A percentile compares a stretch with the other conserved stretches of the same genome.
These are phyloP conservation scores for Termitomyces sp. DNA, from an alignment of 768 basidiomycete genomes.

Conservation along the genomic window DNA sequence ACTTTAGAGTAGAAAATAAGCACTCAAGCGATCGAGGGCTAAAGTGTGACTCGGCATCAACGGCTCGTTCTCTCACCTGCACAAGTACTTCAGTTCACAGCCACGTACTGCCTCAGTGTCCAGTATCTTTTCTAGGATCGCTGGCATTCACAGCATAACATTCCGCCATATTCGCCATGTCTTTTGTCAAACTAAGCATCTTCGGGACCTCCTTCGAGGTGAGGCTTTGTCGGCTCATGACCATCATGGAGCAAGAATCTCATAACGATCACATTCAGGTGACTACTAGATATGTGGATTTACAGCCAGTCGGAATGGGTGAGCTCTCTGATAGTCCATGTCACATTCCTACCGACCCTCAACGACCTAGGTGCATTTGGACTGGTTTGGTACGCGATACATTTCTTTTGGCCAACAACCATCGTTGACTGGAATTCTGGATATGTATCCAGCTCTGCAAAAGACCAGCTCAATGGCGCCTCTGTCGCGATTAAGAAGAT, in stretches of 20 bases:
- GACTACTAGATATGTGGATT: constrained; percentile 97
- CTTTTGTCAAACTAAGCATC: constrained; percentile 97
- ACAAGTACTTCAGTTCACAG: background rate
- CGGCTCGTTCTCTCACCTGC: background rate
- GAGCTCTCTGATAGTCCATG: constrained; percentile 21
- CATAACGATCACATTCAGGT: constrained; percentile 46
- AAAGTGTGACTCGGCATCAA: background rate
- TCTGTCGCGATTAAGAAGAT: constrained; percentile 99
- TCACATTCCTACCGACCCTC: background rate
- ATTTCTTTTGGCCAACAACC: background rate
- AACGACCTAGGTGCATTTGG: constrained; percentile 78
- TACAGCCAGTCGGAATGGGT: constrained; percentile 99
- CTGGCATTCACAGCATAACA: background rate
- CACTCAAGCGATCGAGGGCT: background rate
- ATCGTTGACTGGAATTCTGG: background rate
- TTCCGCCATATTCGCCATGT: constrained; percentile 41
- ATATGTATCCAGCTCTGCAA: constrained; percentile 62
- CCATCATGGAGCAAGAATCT: constrained; percentile 4
- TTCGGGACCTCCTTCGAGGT: constrained; percentile 98
- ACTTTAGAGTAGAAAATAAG: background rate
- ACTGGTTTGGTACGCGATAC: constrained; percentile 77
- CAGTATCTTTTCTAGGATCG: background rate
- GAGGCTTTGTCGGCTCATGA: constrained; percentile 8
- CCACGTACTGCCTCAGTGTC: background rate
- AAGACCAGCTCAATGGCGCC: constrained; percentile 89